phyloP scores from a whole-genome alignment of 345 rosid genomes.

The Camelina neglecta region DNA sequence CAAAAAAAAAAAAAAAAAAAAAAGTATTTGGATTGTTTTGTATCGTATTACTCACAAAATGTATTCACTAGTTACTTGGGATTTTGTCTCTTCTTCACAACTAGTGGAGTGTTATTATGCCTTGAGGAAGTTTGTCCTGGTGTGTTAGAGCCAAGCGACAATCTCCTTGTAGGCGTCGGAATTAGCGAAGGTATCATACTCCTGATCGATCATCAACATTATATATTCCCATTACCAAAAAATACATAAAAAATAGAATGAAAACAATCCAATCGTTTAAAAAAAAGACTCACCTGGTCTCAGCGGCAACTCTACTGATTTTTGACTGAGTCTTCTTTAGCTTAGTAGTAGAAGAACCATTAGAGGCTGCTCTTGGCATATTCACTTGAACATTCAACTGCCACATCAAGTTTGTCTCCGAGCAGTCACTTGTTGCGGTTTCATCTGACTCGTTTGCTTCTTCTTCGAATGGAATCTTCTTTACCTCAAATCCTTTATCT shows the following conservation, averaged over 20 bases:
- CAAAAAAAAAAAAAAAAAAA: constrained; percentile 6
- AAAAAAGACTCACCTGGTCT: constrained; percentile 46
- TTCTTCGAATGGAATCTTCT: constrained; percentile 44
- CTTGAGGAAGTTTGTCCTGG: constrained; percentile 44
- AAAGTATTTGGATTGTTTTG: neutral
- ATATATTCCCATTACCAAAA: neutral
- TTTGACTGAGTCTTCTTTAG: constrained; percentile 58
- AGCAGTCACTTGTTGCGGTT: constrained; percentile 69
- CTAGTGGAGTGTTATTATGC: constrained; percentile 31
- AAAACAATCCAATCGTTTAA: neutral
- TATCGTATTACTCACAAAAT: constrained; percentile 15
- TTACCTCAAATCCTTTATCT: constrained; percentile 55
- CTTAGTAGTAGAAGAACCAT: constrained; percentile 51
- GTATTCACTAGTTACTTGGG: constrained; percentile 25
- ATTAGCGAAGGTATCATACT: constrained; percentile 76
- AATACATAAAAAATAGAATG: neutral
- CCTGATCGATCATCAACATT: constrained; percentile 55
- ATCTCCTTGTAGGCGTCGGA: constrained; percentile 66
- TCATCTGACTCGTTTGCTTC: constrained; percentile 64
- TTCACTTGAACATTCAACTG: constrained; percentile 69
- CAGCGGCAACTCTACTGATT: constrained; percentile 47
- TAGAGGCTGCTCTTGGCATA: constrained; percentile 54
- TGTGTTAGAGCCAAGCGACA: constrained; percentile 39
- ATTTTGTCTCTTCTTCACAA: constrained; percentile 42
- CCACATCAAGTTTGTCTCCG: constrained; percentile 69